Evolutionary conservation across 2,329 filamentous ascomycete species (phyloP).

Genomic region (Tympanopsis confertula): DNA sequence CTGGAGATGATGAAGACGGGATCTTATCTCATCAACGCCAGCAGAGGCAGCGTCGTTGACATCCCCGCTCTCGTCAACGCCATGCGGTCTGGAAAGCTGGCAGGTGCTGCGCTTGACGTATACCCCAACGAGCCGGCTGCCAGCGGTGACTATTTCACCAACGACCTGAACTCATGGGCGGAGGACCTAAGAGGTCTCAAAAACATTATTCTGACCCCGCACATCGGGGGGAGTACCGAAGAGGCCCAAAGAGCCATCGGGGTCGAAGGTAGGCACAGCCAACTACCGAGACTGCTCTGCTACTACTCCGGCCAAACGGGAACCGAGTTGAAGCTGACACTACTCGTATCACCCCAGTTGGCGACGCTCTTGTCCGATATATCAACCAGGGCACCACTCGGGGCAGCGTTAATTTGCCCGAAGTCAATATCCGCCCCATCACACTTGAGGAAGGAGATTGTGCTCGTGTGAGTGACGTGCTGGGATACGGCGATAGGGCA

Average conservation of each 20-base stretch:
- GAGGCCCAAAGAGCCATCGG: slow-evolving; percentile 95
- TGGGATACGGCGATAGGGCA: neutral
- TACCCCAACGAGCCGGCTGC: slow-evolving; percentile 87
- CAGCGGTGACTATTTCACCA: slow-evolving; percentile 92
- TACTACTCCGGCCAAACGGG: no score
- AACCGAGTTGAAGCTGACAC: slow-evolving; percentile 1
- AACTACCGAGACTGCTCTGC: no score
- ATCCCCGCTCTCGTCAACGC: slow-evolving; percentile 84
- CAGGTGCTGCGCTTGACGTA: slow-evolving; percentile 90
- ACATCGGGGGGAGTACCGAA: slow-evolving; percentile 95
- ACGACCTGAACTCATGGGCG: slow-evolving; percentile 69
- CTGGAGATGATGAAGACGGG: slow-evolving; percentile 84
- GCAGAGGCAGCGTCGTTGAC: slow-evolving; percentile 87
- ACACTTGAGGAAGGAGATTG: slow-evolving; percentile 82
- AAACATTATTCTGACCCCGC: slow-evolving; percentile 90
- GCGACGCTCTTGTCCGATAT: slow-evolving; percentile 77
- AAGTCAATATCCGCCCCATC: slow-evolving; percentile 78
- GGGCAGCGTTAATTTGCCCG: slow-evolving; percentile 89
- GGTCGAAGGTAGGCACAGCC: slow-evolving; percentile 64
- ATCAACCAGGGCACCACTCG: slow-evolving; percentile 90
- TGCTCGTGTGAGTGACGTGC: slow-evolving; percentile 51
- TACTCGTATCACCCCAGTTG: slow-evolving; percentile 38
- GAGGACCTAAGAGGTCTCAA: slow-evolving; percentile 74
- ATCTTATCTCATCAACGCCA: slow-evolving; percentile 91
- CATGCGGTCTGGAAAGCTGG: slow-evolving; percentile 74